Evolutionary conservation across 2,329 filamentous ascomycete genomes (phyloP).

Genomic region (Sclerotiophoma versabilis): DNA sequence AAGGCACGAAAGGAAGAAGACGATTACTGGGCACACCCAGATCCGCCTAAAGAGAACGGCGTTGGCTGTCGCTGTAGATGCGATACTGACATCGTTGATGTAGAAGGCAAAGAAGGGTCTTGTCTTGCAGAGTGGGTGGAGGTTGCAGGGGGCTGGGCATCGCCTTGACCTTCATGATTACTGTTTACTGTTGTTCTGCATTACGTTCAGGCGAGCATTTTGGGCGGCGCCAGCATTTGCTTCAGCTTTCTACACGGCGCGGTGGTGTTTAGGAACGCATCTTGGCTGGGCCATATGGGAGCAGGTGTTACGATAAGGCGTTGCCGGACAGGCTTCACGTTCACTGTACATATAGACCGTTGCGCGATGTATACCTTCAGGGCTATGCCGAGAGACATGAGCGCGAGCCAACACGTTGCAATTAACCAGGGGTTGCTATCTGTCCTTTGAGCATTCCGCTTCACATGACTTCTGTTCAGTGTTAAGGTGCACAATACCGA

Average conservation of each 20-base stretch:
- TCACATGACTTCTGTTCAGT: neutral
- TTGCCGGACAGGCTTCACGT: slow-evolving; percentile 14
- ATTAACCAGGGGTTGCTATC: neutral
- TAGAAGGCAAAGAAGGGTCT: slow-evolving; percentile 96
- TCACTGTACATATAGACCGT: slow-evolving; percentile 14
- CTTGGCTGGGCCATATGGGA: slow-evolving; percentile 9
- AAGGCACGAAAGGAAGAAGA: slow-evolving; percentile 90
- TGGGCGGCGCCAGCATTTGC: slow-evolving; percentile 28
- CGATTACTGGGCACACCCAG: slow-evolving; percentile 91
- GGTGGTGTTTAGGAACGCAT: slow-evolving; percentile 29
- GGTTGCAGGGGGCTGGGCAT: slow-evolving; percentile 91
- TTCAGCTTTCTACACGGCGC: slow-evolving; percentile 28
- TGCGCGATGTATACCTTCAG: neutral
- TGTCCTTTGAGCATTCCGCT: neutral
- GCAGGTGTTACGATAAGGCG: slow-evolving; percentile 16
- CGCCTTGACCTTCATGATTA: slow-evolving; percentile 48
- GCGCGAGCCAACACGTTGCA: neutral
- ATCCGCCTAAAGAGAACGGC: slow-evolving; percentile 90
- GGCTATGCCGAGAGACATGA: neutral
- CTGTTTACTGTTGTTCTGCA: slow-evolving; percentile 22
- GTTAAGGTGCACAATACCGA: slow-evolving; percentile 9
- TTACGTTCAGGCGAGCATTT: slow-evolving; percentile 30
- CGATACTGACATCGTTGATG: slow-evolving; percentile 96
- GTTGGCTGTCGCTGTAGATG: slow-evolving; percentile 96
- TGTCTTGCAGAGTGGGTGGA: slow-evolving; percentile 97